These are phyloP conservation scores for Fomitopsis serialis DNA, from an alignment of 768 basidiomycete genomes.

Conservation along the genomic window DNA sequence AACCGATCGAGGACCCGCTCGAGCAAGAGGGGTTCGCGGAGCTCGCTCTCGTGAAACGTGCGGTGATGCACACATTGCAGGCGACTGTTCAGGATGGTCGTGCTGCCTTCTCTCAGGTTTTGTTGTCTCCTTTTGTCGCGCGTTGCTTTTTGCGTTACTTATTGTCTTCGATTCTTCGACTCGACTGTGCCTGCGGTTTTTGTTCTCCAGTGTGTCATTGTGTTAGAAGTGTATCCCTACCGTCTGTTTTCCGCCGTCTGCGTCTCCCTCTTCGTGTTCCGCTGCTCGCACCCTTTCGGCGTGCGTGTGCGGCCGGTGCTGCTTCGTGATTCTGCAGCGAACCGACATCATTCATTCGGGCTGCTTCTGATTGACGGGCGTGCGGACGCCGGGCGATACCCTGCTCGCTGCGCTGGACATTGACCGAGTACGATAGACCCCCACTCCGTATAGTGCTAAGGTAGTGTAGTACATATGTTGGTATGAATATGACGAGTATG, in stretches of 20 bases:
- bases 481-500: not conserved
- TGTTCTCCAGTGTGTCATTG: slow-evolving; percentile 1
- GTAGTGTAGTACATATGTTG: not conserved
- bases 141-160: slow-evolving; percentile 12
- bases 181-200: not conserved
- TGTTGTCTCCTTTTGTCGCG: not conserved
- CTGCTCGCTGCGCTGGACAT: slow-evolving; percentile 1
- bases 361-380: slow-evolving; percentile 9
- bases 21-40: slow-evolving; percentile 30
- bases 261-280: slow-evolving; percentile 4
- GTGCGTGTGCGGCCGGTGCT: slow-evolving; percentile 8
- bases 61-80: too few relatives aligned
- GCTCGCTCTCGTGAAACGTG: slow-evolving; percentile 22
- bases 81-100: not conserved
- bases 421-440: slow-evolving; percentile 2
- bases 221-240: slow-evolving; percentile 5
- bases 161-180: slow-evolving; percentile 12
- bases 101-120: not conserved
- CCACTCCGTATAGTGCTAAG: slow-evolving; percentile 7
- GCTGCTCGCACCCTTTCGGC: slow-evolving; percentile 1
- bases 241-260: slow-evolving; percentile 4
- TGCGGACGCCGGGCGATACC: slow-evolving; percentile 12
- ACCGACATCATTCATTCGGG: slow-evolving; percentile 10
- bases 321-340: slow-evolving; percentile 13
- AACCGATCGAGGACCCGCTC: slow-evolving; percentile 42